Conservation (phyloP, 306 rosid genomes). For the Rosa persica region DNA sequence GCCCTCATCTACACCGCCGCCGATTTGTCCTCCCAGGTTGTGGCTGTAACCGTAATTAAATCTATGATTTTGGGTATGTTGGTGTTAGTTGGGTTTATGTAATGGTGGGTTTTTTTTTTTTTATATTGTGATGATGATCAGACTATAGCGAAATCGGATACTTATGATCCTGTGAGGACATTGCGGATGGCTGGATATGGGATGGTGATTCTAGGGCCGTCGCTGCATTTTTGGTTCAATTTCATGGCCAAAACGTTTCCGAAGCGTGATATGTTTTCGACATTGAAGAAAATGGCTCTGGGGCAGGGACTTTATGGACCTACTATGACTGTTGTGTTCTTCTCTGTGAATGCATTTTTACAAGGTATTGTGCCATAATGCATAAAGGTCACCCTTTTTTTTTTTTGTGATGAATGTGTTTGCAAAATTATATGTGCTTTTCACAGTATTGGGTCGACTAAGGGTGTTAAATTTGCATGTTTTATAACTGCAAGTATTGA, state of each 20-base stretch:
- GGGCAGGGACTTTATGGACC: slow-evolving; percentile 86
- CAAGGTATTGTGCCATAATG: slow-evolving; percentile 52
- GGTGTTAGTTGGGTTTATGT: background rate
- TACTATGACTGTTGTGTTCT: slow-evolving; percentile 73
- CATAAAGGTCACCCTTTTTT: background rate
- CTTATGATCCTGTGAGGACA: slow-evolving; percentile 69
- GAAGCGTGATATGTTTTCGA: slow-evolving; percentile 62
- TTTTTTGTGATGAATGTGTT: background rate
- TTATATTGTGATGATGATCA: slow-evolving; percentile 26
- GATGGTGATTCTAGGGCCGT: slow-evolving; percentile 75
- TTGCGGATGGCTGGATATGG: slow-evolving; percentile 92
- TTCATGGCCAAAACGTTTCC: slow-evolving; percentile 75
- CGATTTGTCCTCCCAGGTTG: slow-evolving; percentile 84
- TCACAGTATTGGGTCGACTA: background rate
- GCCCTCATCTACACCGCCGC: slow-evolving; percentile 75
- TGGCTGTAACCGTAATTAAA: background rate
- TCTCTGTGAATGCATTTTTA: slow-evolving; percentile 69
- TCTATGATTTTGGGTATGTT: background rate
- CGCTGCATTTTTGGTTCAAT: slow-evolving; percentile 92
- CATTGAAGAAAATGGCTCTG: slow-evolving; percentile 81
- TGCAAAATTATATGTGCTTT: background rate
- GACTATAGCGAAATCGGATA: slow-evolving; percentile 46
- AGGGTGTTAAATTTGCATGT: background rate
- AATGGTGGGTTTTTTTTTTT: background rate
- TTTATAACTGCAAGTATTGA: slow-evolving; percentile 1